Evolutionary conservation across 1,284 basidiomycete genomes (phyloP).

Genomic region (Xanthoconium separans): DNA sequence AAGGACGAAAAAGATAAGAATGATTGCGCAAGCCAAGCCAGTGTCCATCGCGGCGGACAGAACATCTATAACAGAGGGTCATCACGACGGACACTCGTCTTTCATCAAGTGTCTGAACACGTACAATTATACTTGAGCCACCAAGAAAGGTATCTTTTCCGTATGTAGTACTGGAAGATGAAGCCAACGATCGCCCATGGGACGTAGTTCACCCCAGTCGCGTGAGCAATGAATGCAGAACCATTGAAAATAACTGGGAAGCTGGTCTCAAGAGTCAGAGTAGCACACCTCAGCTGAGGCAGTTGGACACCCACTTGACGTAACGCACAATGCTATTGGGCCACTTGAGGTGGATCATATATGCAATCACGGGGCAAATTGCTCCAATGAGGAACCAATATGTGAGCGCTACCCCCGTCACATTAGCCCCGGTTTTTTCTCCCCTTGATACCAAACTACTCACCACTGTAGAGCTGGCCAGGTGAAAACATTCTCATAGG

Average conservation of each 20-base stretch:
- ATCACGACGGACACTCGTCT: neutral
- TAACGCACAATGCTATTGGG: constrained; percentile 44
- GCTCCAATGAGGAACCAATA: constrained; percentile 62
- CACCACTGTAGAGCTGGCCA: constrained; percentile 26
- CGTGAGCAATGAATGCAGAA: constrained; percentile 47
- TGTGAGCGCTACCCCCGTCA: constrained; percentile 24
- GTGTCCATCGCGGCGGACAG: constrained; percentile 49
- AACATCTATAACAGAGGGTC: constrained; percentile 36
- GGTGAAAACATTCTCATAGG: constrained; percentile 33
- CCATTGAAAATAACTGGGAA: constrained; percentile 53
- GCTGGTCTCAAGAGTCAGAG: constrained; percentile 21
- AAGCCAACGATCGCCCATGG: constrained; percentile 50
- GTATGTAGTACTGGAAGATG: constrained; percentile 45
- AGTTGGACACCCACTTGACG: constrained; percentile 37
- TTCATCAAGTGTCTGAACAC: neutral
- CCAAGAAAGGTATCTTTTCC: constrained; percentile 48
- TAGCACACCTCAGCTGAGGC: neutral
- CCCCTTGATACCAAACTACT: neutral
- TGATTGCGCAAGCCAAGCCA: constrained; percentile 53
- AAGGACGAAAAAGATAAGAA: constrained; percentile 66
- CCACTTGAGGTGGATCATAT: constrained; percentile 40
- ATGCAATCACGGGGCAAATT: constrained; percentile 42
- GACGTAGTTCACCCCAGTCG: constrained; percentile 46
- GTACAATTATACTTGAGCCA: constrained; percentile 57
- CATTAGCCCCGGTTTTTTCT: neutral